Base-by-base conservation (phyloP, 1,284 basidiomycete species). In the Gastroboletus turbinatus region DNA sequence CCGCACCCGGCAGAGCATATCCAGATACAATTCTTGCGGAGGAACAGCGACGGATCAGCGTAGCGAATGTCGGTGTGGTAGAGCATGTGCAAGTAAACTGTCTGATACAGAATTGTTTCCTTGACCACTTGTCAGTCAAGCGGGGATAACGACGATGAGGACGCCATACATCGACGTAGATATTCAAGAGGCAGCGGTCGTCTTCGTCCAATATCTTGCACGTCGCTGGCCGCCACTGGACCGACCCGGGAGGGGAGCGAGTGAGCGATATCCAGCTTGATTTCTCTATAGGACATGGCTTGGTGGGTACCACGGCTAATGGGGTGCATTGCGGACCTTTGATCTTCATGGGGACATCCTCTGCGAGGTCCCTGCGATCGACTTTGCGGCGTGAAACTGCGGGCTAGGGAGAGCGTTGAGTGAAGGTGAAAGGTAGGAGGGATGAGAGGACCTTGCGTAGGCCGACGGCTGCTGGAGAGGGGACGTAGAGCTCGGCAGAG, bases 41-140 rank as follows among this genome's bases (percentile, higher is more conserved):
- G 82, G 69, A 91, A 89, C 11, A 92, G 67, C 0, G 90, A 92
- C 50, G 78, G 77, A 67, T 92, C 87, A 19, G 82, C 80, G 39
- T 75, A 77, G 27, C 89, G 82, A 57, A 92, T 85, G 65, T 91
- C 88, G 17, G 87, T 88, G 65, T 88, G 86, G 56, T 83, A 80
- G 27, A 92, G 77, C 46, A 84, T 74, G 67, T 91, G 85, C 54
- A 92, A 75, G 65, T 83, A 83, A 52, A 90, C 76, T 17, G 85
- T 88, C 68, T 88, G 84, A 67, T 84, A 88, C 43, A 90, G 71
- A 32, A 83, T 83, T 29, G 81, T 81, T 72, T 88, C 85, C 89
- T 90, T 72, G 53, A 43, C 57, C 39, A 46, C 23, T 40, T 38
- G 45, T 59, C 51, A 57, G 52, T 59, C 27, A 42, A 55, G 47